These are phyloP conservation scores for Kwoniella sp. DNA, from an alignment of 768 basidiomycete species.

Conservation along the genomic window DNA sequence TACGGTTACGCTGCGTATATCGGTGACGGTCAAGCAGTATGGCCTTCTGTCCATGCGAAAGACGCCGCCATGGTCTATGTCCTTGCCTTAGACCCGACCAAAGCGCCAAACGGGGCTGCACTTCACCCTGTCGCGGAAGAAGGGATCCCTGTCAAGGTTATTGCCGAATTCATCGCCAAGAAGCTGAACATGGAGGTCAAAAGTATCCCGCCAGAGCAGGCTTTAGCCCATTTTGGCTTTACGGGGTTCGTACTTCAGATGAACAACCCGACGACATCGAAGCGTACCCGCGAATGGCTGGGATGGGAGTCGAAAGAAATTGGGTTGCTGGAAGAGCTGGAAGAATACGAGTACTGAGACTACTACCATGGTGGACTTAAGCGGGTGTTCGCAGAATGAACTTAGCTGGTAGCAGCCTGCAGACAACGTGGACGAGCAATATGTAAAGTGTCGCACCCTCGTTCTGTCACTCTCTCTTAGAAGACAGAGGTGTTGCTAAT, in stretches of 20 bases:
- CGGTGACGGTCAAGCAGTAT: not conserved
- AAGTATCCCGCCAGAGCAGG: conserved; percentile 10
- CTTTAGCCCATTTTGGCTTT: conserved; percentile 13
- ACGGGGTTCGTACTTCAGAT: conserved; percentile 1
- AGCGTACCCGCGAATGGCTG: conserved; percentile 17
- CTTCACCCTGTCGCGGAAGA: conserved; percentile 31
- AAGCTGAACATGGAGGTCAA: conserved; percentile 1
- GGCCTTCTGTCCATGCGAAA: conserved; percentile 3
- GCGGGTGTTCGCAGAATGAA: too few relatives aligned
- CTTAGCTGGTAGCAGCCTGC: too few relatives aligned
- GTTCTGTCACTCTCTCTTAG: too few relatives aligned
- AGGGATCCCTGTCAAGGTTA: conserved; percentile 8
- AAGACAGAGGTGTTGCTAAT: too few relatives aligned
- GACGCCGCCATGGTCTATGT: not conserved
- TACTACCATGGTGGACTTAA: too few relatives aligned
- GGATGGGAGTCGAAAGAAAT: conserved; percentile 31
- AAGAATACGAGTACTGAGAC: not conserved
- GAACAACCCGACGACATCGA: not conserved
- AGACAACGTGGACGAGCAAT: too few relatives aligned
- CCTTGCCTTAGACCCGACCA: not conserved
- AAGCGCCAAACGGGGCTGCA: not conserved
- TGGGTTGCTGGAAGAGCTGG: conserved; percentile 14
- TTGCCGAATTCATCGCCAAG: conserved; percentile 20
- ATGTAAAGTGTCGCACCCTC: too few relatives aligned
- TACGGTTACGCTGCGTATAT: conserved; percentile 21